Conservation (phyloP, 331 rosid genomes). For the Acacia pycnantha region DNA sequence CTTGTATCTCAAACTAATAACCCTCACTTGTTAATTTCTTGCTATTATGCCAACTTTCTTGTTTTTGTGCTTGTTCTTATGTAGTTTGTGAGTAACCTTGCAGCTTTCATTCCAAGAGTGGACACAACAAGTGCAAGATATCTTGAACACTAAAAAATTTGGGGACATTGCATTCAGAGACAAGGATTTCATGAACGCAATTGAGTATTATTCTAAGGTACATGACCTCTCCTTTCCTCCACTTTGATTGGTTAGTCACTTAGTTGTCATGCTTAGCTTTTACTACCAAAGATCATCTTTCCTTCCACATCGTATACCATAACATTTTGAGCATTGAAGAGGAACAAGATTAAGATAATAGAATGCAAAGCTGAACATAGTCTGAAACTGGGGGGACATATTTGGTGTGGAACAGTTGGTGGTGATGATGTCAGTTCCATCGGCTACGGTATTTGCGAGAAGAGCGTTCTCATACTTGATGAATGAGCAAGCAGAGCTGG, state of each 20-base stretch:
- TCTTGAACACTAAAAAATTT: slow-evolving; percentile 84
- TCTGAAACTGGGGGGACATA: not conserved
- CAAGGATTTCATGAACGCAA: slow-evolving; percentile 87
- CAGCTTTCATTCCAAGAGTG: slow-evolving; percentile 99
- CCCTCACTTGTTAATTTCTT: not conserved
- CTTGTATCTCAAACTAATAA: not conserved
- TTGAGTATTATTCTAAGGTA: slow-evolving; percentile 71
- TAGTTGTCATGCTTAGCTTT: not conserved
- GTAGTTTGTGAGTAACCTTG: slow-evolving; percentile 25
- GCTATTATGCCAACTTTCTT: slow-evolving; percentile 5
- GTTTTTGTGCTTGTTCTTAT: not conserved
- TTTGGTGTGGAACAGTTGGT: slow-evolving; percentile 54
- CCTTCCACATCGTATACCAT: not conserved
- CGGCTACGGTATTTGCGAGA: slow-evolving; percentile 84
- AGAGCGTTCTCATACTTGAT: slow-evolving; percentile 88
- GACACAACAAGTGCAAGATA: slow-evolving; percentile 98
- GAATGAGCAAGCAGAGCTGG: slow-evolving; percentile 84
- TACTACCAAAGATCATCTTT: not conserved
- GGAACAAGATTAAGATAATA: not conserved
- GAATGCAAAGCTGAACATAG: not conserved
- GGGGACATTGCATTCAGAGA: slow-evolving; percentile 98
- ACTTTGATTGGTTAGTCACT: not conserved
- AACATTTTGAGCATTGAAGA: not conserved
- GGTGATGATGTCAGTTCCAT: slow-evolving; percentile 59
- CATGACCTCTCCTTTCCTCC: not conserved